phyloP scores from a whole-genome alignment of 345 rosid genomes.

The Garcia nutans region DNA sequence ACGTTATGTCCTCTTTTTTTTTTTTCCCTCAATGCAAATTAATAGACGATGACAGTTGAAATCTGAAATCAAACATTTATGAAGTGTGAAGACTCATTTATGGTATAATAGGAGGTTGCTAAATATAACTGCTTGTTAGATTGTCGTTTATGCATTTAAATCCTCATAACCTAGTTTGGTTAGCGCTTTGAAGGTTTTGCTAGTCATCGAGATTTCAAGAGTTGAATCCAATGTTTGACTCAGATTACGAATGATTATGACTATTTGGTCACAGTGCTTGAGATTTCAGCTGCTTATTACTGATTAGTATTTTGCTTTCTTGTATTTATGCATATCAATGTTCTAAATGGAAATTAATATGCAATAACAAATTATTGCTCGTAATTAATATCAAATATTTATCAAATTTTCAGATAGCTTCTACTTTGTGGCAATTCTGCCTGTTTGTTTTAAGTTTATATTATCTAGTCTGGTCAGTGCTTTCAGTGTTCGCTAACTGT shows the following conservation, averaged over 20 bases:
- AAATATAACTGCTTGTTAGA: background rate
- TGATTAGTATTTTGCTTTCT: background rate
- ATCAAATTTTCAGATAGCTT: background rate
- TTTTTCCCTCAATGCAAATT: background rate
- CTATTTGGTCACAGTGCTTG: background rate
- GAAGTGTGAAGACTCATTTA: background rate
- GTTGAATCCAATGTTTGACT: background rate
- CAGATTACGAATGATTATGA: background rate
- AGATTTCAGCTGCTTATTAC: background rate
- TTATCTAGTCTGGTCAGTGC: conserved; percentile 9
- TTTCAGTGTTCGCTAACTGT: conserved; percentile 29
- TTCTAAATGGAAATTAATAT: background rate
- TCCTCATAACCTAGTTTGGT: too few relatives aligned
- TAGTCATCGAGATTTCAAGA: background rate
- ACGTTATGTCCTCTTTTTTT: too few relatives aligned
- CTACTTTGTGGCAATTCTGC: background rate
- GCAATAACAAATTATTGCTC: background rate
- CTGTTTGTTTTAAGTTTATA: background rate
- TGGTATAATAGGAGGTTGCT: background rate
- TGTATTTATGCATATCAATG: background rate
- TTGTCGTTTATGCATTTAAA: background rate
- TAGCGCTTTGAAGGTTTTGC: background rate
- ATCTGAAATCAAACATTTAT: background rate
- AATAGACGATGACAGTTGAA: background rate
- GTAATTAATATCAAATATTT: background rate